phyloP scores from a whole-genome alignment of 2,329 filamentous ascomycete species.

The Setomelanomma holmii region DNA sequence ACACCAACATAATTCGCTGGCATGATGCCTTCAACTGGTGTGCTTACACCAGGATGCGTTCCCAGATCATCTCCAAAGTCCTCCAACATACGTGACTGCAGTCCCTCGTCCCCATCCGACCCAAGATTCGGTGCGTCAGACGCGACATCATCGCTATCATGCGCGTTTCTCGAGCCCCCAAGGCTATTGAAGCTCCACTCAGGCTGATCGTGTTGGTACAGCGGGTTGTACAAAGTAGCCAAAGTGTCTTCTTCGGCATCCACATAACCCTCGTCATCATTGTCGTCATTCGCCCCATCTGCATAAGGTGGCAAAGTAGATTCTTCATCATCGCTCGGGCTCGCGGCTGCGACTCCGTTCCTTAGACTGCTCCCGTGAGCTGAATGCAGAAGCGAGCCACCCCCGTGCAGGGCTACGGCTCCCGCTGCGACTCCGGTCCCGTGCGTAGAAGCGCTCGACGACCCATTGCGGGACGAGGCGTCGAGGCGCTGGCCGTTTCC shows the following conservation, averaged over 20 bases:
- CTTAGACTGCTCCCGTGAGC: slow-evolving; percentile 41
- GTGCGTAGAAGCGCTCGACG: slow-evolving; percentile 75
- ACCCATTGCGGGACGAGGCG: slow-evolving; percentile 87
- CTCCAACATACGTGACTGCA: slow-evolving; percentile 29
- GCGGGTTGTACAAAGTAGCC: slow-evolving; percentile 3
- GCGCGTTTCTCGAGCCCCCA: slow-evolving; percentile 3
- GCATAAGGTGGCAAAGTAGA: slow-evolving; percentile 21
- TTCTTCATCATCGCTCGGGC: slow-evolving; percentile 33
- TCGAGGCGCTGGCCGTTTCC: slow-evolving; percentile 89
- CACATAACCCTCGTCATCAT: slow-evolving; percentile 25
- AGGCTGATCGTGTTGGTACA: slow-evolving; percentile 16
- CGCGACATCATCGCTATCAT: slow-evolving; percentile 27
- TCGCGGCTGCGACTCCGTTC: slow-evolving; percentile 46
- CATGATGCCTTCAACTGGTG: slow-evolving; percentile 29
- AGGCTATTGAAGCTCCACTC: slow-evolving; percentile 32
- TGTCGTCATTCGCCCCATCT: slow-evolving; percentile 33
- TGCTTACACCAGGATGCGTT: slow-evolving; percentile 21
- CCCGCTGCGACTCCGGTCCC: slow-evolving; percentile 73
- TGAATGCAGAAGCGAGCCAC: slow-evolving; percentile 40
- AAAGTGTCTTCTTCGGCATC: slow-evolving; percentile 6
- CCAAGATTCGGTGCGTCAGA: slow-evolving; percentile 31
- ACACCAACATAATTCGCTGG: slow-evolving; percentile 13
- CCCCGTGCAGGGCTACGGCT: slow-evolving; percentile 49
- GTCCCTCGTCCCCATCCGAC: slow-evolving; percentile 23
- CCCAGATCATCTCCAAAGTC: slow-evolving; percentile 41